phyloP scores from a whole-genome alignment of 2,329 filamentous ascomycete genomes.

The Colletotrichum sp. region DNA sequence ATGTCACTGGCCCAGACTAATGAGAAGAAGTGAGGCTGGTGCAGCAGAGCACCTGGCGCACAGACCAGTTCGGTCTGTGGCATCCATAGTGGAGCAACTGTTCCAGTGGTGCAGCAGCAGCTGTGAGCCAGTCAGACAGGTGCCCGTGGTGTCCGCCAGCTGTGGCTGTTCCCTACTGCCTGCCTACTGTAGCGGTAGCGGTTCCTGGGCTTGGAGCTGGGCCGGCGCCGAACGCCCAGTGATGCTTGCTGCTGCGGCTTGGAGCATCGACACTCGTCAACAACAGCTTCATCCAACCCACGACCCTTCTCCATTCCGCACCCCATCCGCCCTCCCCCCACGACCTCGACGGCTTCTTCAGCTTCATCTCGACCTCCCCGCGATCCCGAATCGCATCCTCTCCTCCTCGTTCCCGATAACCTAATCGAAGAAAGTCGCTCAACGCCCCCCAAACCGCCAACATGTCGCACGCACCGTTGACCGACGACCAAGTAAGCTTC shows the following conservation, averaged over 20 bases:
- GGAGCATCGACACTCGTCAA: constrained; percentile 15
- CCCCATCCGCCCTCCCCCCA: constrained; percentile 9
- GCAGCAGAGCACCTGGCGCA: neutral
- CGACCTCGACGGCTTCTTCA: neutral
- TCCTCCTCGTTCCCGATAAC: neutral
- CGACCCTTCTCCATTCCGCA: neutral
- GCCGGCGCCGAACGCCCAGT: constrained; percentile 11
- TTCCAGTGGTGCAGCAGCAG: neutral
- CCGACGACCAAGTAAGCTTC: constrained; percentile 25
- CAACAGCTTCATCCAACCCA: constrained; percentile 18
- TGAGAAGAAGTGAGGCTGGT: neutral
- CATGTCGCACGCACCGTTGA: constrained; percentile 25
- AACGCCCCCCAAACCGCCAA: constrained; percentile 12
- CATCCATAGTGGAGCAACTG: neutral
- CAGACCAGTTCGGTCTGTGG: neutral
- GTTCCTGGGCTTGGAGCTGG: constrained; percentile 10
- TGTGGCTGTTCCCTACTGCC: neutral
- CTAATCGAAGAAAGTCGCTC: constrained; percentile 20
- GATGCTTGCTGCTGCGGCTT: constrained; percentile 16
- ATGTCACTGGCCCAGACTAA: constrained; percentile 15
- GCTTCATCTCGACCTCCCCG: neutral
- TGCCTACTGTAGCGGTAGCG: neutral
- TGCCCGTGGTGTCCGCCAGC: neutral
- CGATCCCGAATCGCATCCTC: constrained; percentile 3
- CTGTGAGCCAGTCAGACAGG: neutral